Conservation (phyloP, 2,329 filamentous ascomycete genomes). For the Bretziella fagacearum region DNA sequence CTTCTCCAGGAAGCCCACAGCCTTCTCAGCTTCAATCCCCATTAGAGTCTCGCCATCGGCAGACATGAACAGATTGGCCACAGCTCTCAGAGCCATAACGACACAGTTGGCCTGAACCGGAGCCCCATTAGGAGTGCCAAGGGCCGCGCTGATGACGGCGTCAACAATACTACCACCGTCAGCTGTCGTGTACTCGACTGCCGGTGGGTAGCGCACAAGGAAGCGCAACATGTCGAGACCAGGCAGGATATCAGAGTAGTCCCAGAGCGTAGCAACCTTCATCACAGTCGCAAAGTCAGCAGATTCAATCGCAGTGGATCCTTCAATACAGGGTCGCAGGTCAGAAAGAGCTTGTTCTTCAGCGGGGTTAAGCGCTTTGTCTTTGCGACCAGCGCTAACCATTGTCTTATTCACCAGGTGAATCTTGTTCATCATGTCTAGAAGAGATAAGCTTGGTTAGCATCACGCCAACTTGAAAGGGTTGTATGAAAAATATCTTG, state of each 20-base stretch:
- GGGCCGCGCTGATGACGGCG: slow-evolving; percentile 23
- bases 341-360: slow-evolving; percentile 47
- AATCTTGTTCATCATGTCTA: slow-evolving; percentile 60
- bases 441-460: slow-evolving; percentile 19
- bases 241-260: slow-evolving; percentile 61
- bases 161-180: slow-evolving; percentile 43
- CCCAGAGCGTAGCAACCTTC: slow-evolving; percentile 63
- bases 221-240: slow-evolving; percentile 80
- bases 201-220: slow-evolving; percentile 49
- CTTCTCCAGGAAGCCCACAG: slow-evolving; percentile 45
- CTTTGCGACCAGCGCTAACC: slow-evolving; percentile 53
- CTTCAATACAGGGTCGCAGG: slow-evolving; percentile 48
- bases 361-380: slow-evolving; percentile 52
- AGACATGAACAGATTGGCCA: slow-evolving; percentile 72
- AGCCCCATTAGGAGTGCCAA: slow-evolving; percentile 31
- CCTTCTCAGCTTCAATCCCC: slow-evolving; percentile 38
- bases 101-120: slow-evolving; percentile 58
- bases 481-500: background rate
- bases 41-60: slow-evolving; percentile 51
- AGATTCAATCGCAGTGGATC: slow-evolving; percentile 31
- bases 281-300: slow-evolving; percentile 46
- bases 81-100: slow-evolving; percentile 69
- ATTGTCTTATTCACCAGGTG: slow-evolving; percentile 58
- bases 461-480: background rate
- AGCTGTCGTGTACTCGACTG: slow-evolving; percentile 42